phyloP scores from a whole-genome alignment of 164 flowering plant genomes.

The Magnolia kwangsiensis region DNA sequence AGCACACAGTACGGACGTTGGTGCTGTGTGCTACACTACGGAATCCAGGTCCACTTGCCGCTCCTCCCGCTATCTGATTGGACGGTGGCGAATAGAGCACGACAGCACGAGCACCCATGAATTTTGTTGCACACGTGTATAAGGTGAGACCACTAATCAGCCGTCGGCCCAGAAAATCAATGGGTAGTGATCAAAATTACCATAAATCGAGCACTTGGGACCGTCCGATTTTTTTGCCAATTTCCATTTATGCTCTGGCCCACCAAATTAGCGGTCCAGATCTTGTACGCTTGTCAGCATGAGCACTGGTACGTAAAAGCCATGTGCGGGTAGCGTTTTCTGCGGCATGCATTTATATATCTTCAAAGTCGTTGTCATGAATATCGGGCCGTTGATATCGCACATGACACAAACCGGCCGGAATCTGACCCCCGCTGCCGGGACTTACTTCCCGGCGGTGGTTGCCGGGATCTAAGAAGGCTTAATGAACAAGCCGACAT shows the following conservation, averaged over 20 bases:
- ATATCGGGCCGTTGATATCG: not conserved
- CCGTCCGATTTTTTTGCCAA: no score
- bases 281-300: no score
- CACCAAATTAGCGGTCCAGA: no score
- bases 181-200: no score
- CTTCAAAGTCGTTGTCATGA: not conserved
- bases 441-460: not conserved
- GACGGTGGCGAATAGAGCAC: not conserved
- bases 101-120: not conserved
- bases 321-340: no score
- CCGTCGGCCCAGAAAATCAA: no score
- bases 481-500: not conserved
- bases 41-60: not conserved
- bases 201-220: no score
- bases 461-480: not conserved
- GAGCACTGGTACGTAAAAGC: no score
- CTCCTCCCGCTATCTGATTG: not conserved
- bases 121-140: not conserved
- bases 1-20: no score
- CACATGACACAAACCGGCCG: not conserved
- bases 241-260: no score
- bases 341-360: not conserved
- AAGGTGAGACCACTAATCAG: no score
- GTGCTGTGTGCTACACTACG: no score
- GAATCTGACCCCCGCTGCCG: not conserved